Base-by-base conservation (phyloP, 148 eudicot genomes). In the Persicaria maculosa region DNA sequence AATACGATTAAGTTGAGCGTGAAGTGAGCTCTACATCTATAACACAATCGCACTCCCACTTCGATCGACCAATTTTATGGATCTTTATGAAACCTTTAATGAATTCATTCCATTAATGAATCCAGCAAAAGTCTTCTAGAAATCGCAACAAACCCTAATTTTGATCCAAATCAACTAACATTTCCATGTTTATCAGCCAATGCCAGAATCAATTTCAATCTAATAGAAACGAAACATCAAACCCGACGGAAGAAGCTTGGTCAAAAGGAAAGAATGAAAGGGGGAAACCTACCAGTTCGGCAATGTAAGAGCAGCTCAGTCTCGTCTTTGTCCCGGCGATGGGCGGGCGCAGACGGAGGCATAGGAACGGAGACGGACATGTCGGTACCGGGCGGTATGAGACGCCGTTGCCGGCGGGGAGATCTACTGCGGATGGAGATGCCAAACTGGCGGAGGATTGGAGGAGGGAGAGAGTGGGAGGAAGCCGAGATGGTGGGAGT, bases 341-440 rank as follows among this genome's bases (percentile, higher is more conserved):
- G 87, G 76, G 57, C 68, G 8, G 87, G 74, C 67, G 86, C 40
- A 59, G 81, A 62, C 64, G 79, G 69, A 61, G 88, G 81, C 45
- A 82, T 70, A 52, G 85, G 77, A 74, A 79, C 61, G 73, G 85
- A 44, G 78, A 85, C 83, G 19, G 97, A 85, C 95, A 89, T 89
- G 74, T 78, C 85, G 72, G 65, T 19, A 1, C 67, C 79, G 75
- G 83, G 77, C 10, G 50, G 74, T 48, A 1, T 55, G 19, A 54
- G 81, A 50, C 69, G 80, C 43, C 57, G 47, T 61, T 76, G 75
- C 74, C 81, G 81, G 68, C 80, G 79, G 64, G 36, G 44, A 14
- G 70, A 72, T 68, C 47, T 65, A 3, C 71, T 48, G 4, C 72
- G 48, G 73, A 71, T 10, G 54, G 73, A 22, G 73, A 71, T 45